Evolutionary conservation across 2,329 filamentous ascomycete genomes (phyloP).

Genomic region (Xylariaceae sp.): DNA sequence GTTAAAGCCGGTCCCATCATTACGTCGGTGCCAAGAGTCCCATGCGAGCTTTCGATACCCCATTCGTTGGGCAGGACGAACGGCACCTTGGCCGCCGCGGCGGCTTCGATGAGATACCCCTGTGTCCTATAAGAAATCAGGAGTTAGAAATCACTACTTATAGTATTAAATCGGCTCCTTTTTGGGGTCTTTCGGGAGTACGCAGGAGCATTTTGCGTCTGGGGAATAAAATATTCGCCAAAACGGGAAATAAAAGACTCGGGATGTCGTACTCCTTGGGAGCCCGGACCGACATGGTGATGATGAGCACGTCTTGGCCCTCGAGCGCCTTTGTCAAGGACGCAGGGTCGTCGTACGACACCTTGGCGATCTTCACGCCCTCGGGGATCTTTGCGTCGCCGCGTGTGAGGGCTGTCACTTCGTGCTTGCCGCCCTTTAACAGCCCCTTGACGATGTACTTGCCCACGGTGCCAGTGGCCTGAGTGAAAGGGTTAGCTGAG

Average conservation of each 20-base stretch:
- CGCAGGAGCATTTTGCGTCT: too few relatives aligned
- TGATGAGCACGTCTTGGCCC: slow-evolving; percentile 64
- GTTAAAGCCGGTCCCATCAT: slow-evolving; percentile 29
- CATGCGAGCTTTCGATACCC: slow-evolving; percentile 49
- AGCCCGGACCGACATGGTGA: slow-evolving; percentile 55
- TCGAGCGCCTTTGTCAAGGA: slow-evolving; percentile 57
- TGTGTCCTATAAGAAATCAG: too few relatives aligned
- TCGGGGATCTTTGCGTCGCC: slow-evolving; percentile 50
- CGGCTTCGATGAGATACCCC: slow-evolving; percentile 59
- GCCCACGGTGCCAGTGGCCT: slow-evolving; percentile 54
- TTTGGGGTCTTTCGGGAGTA: too few relatives aligned
- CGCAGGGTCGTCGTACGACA: slow-evolving; percentile 53
- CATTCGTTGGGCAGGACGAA: slow-evolving; percentile 64
- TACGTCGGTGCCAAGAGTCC: slow-evolving; percentile 45
- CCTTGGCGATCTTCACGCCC: slow-evolving; percentile 49
- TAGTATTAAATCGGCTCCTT: too few relatives aligned
- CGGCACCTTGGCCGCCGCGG: slow-evolving; percentile 59
- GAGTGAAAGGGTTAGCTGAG: background rate
- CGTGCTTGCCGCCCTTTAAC: slow-evolving; percentile 55
- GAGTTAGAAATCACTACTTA: too few relatives aligned
- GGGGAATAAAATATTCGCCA: too few relatives aligned
- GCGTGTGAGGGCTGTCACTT: slow-evolving; percentile 59
- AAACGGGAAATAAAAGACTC: too few relatives aligned
- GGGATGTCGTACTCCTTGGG: slow-evolving; percentile 42
- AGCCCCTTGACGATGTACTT: slow-evolving; percentile 49